Base-by-base conservation (phyloP, 2,329 filamentous ascomycete genomes). In the Microascus cirrosus region DNA sequence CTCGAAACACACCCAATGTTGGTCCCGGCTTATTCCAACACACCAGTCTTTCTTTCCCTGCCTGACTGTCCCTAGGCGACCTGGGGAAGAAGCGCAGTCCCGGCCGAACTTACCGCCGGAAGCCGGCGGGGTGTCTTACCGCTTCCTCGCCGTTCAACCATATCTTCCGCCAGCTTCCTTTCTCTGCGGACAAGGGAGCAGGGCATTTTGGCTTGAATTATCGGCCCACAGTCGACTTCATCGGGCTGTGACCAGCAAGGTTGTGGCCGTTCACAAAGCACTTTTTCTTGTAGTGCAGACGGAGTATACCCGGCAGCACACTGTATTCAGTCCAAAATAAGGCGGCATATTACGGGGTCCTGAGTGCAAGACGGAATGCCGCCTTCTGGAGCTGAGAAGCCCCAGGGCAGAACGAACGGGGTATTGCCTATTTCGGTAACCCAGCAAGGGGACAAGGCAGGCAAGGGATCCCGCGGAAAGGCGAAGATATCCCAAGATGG, bases 381-480 rank as follows among this genome's bases (percentile, higher is more conserved):
- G 34, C 56, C 58, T 2, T 50, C 61, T 7, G 51, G 57, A 45
- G 53, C 55, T n/a, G 56, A 57, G 22, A 57, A 53, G 39, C 36
- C 56, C 25, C 8, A 25, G 22, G 50, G 56, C 50, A 53, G 52
- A 62, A 62, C 77, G 5, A 82, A 81, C 63, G 82, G 82, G 28
- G 73, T 82, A 11, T 69, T 82, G 36, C 73, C 80, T 51, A 75
- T 81, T 53, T 70, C 74, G 51, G 71, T 73, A 11, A 69, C 74
- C 24, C 74, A 77, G 50, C 57, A 55, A 45, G 57, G 18, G 11
- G 57, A 55, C n/a, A 58, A 58, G 53, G 12, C 54, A 15, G 13
- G 15, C 35, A 56, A 48, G 36, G 5, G 13, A 34, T 53, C 51
- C 13, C 22, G 54, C 18, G 24, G 54, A 11, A 58, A 54, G 20